Evolutionary conservation across 441 rosid species (phyloP), one percentile per base, ranked within the genome.

Genomic region (Gossypium lobatum): DNA sequence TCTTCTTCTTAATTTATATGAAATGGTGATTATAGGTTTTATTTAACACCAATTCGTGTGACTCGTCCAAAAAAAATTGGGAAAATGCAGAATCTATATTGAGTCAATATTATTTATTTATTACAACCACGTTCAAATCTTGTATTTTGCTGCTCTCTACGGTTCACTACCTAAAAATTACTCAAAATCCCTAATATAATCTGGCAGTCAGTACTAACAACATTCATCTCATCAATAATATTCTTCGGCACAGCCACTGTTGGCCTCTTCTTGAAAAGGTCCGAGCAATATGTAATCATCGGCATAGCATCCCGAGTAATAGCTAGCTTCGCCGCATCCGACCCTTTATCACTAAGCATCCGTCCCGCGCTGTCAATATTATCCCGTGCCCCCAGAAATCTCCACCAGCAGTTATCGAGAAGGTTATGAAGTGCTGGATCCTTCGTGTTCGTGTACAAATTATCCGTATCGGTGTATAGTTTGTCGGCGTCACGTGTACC

Each of bases 171-270:
- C 3, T 5, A 37, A 63, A 48, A 69, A 31, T 34, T 70, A 26
- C 21, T 70, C 21, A 76, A 23, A 70, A 76, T 54, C n/a, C 48
- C 75, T 3, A 70, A 1, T 21, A 42, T 39, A 76, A 63, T 6
- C 1, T 31, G 45, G 46, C 57, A 70, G 55, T 70, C 75, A 11
- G 25, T 59, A 14, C 46, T 53, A 6, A 70, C 75, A 37, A 45
- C 21, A 23, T 1, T 16, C 42, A 50, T 54, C 54, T 73, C 79
- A 21, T 16, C 71, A 42, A 62, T 26, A 10, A 76, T 63, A 14
- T 13, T n/a, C 1, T n/a, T 34, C 2, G 79, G 79, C 70, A 62
- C 11, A 3, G 25, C 55, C 26, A 70, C 9, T 3, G 1, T 2
- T 1, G 75, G 65, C 1, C 54, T 1, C 21, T 70, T 52, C 3